Base-by-base conservation (phyloP, 2,329 filamentous ascomycete species). In the Huntiella decipiens region DNA sequence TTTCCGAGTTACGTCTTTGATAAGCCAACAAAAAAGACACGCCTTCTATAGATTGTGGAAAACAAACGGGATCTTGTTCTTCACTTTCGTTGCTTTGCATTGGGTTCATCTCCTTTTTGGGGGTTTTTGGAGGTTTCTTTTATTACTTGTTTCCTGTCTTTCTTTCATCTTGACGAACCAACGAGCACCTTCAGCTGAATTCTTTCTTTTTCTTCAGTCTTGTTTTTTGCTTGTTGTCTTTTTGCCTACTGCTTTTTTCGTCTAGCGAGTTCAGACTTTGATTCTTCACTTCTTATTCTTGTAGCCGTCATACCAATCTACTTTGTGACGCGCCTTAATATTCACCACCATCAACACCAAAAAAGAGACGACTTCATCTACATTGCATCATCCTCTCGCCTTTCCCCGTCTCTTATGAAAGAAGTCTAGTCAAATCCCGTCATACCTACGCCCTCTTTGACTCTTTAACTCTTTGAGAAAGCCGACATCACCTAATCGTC, bases 21-120 rank as follows among this genome's bases (percentile, higher is more conserved):
- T 28, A 28, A 28, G 8, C 22, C 22, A 28, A 28, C 3, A 28
- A 28, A 2, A 28, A 10, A 28, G 6, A 28, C 8, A 28, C 22
- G 7, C 22, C 7, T 28, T 10, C 8, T 28, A 7, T 10, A 28
- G 6, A 7, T 7, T 28, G 6, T 10, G 8, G 4, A 28, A 28
- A 28, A 19, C 17, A 19, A 19, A 19, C 1, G 1, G 22, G 3
- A 8, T 28, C 15, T 11, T 17, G 13, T 35, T 34, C 16, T 39
- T 19, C 33, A 10, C 34, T 43, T 17, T 33, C 32, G 12, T 17
- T 32, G 13, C 40, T 15, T 16, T 33, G 11, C 6, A 43, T 34
- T 43, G 40, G 16, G 28, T 34, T 13, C n/a, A 34, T 43, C 7
- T 45, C 34, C 15, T 38, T 45, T 38, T 38, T 45, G 19, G 16